phyloP scores from a whole-genome alignment of 441 rosid species.

The Raphanus hybrid region DNA sequence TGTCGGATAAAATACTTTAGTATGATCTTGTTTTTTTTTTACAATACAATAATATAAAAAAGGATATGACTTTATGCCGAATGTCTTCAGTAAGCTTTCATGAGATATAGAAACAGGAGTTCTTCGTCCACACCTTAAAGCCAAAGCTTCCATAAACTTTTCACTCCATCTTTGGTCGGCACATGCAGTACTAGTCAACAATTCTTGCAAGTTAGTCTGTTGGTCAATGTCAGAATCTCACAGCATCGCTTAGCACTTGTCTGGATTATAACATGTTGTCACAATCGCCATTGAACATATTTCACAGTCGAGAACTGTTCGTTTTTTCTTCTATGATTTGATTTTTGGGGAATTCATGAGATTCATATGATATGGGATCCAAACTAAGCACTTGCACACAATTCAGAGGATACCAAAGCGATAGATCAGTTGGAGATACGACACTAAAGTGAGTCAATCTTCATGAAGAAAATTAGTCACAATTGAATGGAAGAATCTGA shows the following conservation, averaged over 20 bases:
- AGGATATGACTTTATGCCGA: background rate
- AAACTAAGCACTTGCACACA: no score
- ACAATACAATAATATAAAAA: slow-evolving; percentile 15
- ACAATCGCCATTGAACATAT: background rate
- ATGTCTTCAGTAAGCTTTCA: slow-evolving; percentile 10
- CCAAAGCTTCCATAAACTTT: slow-evolving; percentile 54
- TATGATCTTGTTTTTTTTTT: slow-evolving; percentile 42
- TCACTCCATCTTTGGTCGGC: slow-evolving; percentile 37
- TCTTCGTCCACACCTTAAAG: slow-evolving; percentile 42
- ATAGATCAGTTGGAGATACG: no score
- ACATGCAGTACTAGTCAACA: slow-evolving; percentile 5
- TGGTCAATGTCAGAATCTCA: slow-evolving; percentile 57
- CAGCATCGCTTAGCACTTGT: slow-evolving; percentile 35
- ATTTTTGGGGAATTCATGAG: no score
- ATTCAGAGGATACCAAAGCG: no score
- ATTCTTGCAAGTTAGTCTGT: slow-evolving; percentile 54
- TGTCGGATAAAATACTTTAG: slow-evolving; percentile 9
- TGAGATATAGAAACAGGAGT: slow-evolving; percentile 16
- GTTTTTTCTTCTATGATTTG: no score
- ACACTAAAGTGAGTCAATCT: no score
- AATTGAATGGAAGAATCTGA: no score
- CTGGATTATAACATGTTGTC: background rate
- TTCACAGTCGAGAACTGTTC: no score
- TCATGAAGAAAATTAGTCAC: no score
- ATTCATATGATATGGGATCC: no score